phyloP scores from a whole-genome alignment of 306 rosid genomes.

The Acacia crassicarpa region DNA sequence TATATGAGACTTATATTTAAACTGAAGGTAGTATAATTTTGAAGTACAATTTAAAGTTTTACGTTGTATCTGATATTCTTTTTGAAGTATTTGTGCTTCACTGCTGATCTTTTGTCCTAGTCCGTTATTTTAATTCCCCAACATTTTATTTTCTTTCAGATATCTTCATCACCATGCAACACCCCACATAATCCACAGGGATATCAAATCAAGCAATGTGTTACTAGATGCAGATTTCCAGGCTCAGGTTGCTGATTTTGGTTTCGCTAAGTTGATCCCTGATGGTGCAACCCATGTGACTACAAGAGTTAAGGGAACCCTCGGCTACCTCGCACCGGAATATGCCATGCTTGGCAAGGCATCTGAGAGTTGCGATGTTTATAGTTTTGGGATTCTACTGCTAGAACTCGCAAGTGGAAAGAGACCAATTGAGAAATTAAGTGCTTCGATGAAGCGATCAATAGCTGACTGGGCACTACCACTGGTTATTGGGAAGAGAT shows the following conservation, averaged over 20 bases:
- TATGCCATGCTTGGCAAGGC: slow-evolving; percentile 95
- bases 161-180: slow-evolving; percentile 93
- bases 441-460: slow-evolving; percentile 51
- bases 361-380: slow-evolving; percentile 86
- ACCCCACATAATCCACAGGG: slow-evolving; percentile 92
- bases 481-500: slow-evolving; percentile 65
- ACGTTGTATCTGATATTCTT: not conserved
- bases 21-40: not conserved
- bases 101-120: not conserved
- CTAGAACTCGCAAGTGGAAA: slow-evolving; percentile 90
- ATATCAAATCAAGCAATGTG: slow-evolving; percentile 90
- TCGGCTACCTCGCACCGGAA: slow-evolving; percentile 97
- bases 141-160: slow-evolving; percentile 46
- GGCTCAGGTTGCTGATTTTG: slow-evolving; percentile 92
- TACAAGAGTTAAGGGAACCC: slow-evolving; percentile 96
- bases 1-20: not conserved
- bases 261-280: slow-evolving; percentile 93
- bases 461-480: slow-evolving; percentile 95
- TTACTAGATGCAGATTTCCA: slow-evolving; percentile 74
- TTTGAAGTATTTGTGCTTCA: not conserved
- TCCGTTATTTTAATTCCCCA: not conserved
- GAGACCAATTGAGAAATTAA: slow-evolving; percentile 75
- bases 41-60: not conserved
- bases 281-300: slow-evolving; percentile 97
- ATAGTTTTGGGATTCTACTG: slow-evolving; percentile 89